These are phyloP conservation scores for Simplicillium aogashimaense DNA, from an alignment of 2,329 filamentous ascomycete species.

Conservation along the genomic window DNA sequence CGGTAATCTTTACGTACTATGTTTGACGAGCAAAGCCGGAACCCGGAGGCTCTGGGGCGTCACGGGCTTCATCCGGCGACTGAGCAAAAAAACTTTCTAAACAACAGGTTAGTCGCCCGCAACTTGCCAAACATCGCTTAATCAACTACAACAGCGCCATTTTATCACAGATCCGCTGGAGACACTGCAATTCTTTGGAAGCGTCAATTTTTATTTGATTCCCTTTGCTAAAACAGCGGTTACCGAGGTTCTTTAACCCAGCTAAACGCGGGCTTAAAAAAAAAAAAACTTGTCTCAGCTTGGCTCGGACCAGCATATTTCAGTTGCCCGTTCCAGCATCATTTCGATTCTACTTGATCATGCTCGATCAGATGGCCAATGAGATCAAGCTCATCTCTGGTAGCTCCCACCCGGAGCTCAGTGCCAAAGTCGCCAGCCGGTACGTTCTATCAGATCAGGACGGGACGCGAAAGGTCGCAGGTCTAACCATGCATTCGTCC, in stretches of 20 bases:
- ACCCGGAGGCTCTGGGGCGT: too few relatives aligned
- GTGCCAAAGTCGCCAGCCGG: conserved; percentile 33
- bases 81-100: too few relatives aligned
- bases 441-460: conserved; percentile 10
- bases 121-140: too few relatives aligned
- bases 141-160: too few relatives aligned
- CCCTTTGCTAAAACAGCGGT: conserved; percentile 9
- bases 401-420: conserved; percentile 37
- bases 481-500: conserved; percentile 13
- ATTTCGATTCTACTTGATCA: conserved; percentile 9
- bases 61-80: too few relatives aligned
- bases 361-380: conserved; percentile 38
- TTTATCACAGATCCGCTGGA: too few relatives aligned
- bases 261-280: not conserved
- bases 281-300: conserved; percentile 1
- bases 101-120: too few relatives aligned
- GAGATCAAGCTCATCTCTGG: conserved; percentile 43
- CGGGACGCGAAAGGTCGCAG: too few relatives aligned
- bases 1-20: too few relatives aligned
- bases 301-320: not conserved
- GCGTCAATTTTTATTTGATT: conserved; percentile 9
- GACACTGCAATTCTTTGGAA: too few relatives aligned
- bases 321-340: not conserved
- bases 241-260: too few relatives aligned
- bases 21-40: too few relatives aligned